Evolutionary conservation across 225 moss, liverwort and hornwort genomes (phyloP).

Genomic region (Sphagnum contortum): DNA sequence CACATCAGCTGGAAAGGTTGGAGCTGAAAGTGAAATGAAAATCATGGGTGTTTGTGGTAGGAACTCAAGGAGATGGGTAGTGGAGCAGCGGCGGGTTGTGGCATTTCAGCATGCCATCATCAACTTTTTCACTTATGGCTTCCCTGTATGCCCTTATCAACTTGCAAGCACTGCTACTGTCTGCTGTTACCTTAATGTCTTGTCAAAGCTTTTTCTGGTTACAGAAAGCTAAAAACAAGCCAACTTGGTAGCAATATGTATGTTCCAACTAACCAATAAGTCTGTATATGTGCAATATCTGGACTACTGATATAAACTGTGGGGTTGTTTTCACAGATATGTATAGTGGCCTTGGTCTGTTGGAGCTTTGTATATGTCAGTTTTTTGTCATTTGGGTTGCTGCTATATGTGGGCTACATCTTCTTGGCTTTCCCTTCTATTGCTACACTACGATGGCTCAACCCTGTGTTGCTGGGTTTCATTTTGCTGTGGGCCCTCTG

Average conservation of each 20-base stretch:
- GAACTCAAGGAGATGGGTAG: conserved; percentile 60
- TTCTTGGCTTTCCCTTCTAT: conserved; percentile 90
- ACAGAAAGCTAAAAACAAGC: no score
- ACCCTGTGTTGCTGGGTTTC: conserved; percentile 80
- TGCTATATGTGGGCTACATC: conserved; percentile 93
- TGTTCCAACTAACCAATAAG: no score
- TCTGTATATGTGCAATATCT: no score
- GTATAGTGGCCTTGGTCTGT: conserved; percentile 83
- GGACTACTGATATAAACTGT: no score
- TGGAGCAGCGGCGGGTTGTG: conserved; percentile 67
- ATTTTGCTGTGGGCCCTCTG: conserved; percentile 77
- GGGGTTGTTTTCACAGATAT: conserved; percentile 35
- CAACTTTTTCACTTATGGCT: conserved; percentile 93
- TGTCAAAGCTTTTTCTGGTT: no score
- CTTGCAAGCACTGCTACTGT: no score
- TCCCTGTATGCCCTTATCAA: conserved; percentile 54
- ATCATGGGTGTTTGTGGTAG: not conserved
- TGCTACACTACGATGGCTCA: conserved; percentile 62
- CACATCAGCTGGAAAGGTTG: no score
- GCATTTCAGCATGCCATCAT: conserved; percentile 89
- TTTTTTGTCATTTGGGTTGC: conserved; percentile 79
- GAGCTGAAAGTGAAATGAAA: no score
- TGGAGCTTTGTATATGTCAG: conserved; percentile 98
- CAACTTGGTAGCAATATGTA: no score
- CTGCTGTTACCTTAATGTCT: no score